Conservation (phyloP, 2,329 filamentous ascomycete species). For the Aureobasidium zeae region DNA sequence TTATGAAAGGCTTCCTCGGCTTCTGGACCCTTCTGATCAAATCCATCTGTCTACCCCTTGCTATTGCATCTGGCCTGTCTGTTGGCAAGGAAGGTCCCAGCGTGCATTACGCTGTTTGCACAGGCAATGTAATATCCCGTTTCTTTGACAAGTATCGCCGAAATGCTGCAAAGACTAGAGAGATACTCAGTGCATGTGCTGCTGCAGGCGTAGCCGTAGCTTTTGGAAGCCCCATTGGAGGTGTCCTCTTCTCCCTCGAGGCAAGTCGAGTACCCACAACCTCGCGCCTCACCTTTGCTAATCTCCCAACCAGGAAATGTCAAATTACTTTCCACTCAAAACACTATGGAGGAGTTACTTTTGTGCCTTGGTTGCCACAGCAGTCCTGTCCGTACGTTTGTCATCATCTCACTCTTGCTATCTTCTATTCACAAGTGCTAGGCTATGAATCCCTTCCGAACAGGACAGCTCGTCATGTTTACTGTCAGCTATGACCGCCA, state of each 20-base stretch:
- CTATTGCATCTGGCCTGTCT: slow-evolving; percentile 86
- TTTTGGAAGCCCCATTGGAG: slow-evolving; percentile 94
- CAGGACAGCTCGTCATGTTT: slow-evolving; percentile 98
- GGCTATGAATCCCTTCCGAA: slow-evolving; percentile 96
- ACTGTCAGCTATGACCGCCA: slow-evolving; percentile 90
- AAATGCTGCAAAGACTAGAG: slow-evolving; percentile 87
- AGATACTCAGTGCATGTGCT: slow-evolving; percentile 89
- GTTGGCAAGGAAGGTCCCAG: slow-evolving; percentile 96
- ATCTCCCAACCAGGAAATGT: slow-evolving; percentile 60
- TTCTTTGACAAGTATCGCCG: slow-evolving; percentile 86
- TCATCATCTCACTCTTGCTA: neutral
- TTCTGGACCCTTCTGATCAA: slow-evolving; percentile 91
- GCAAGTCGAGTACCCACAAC: slow-evolving; percentile 17
- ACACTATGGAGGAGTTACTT: slow-evolving; percentile 98
- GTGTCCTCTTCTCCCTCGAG: slow-evolving; percentile 90
- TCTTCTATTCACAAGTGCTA: slow-evolving; percentile 20
- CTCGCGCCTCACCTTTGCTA: slow-evolving; percentile 18
- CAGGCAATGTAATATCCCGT: slow-evolving; percentile 88
- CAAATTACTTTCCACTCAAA: slow-evolving; percentile 89
- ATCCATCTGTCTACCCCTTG: slow-evolving; percentile 77
- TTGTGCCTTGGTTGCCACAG: slow-evolving; percentile 89
- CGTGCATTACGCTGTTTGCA: slow-evolving; percentile 98
- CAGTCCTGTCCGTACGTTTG: slow-evolving; percentile 60
- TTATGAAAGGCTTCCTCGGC: slow-evolving; percentile 97
- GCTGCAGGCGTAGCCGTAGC: slow-evolving; percentile 93